Percentiles rank a stretch among this genome's conserved stretches.
Conservation (phyloP, 2,329 filamentous ascomycete genomes). For the Sarocladium brachiariae region DNA sequence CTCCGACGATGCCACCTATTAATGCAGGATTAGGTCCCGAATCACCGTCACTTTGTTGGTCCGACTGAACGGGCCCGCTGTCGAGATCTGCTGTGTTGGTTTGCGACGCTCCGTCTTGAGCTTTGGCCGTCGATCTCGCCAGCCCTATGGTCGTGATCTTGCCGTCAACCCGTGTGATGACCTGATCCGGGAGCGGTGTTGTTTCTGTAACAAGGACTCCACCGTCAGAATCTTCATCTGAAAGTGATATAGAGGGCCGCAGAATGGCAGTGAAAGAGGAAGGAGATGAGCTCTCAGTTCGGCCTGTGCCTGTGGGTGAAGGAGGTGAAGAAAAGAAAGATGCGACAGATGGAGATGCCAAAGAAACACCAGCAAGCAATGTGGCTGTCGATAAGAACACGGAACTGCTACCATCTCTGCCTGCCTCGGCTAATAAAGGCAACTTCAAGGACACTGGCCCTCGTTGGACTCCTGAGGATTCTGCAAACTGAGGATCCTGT, state of each 20-base stretch:
- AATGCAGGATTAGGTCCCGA: constrained; percentile 17
- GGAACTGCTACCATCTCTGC: background rate
- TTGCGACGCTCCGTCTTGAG: background rate
- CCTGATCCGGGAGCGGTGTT: constrained; percentile 13
- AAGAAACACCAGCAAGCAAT: constrained; percentile 1
- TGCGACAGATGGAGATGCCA: constrained; percentile 2
- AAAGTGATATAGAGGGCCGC: constrained; percentile 2
- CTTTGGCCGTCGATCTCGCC: background rate
- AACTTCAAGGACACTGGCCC: constrained; percentile 7
- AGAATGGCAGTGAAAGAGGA: constrained; percentile 7
- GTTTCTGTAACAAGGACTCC: constrained; percentile 7
- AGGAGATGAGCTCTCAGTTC: background rate
- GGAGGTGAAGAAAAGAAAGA: constrained; percentile 8
- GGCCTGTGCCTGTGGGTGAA: constrained; percentile 6
- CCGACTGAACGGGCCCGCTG: background rate
- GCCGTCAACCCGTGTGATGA: constrained; percentile 9
- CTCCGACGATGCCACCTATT: constrained; percentile 40
- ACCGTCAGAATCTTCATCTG: constrained; percentile 8
- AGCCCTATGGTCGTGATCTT: constrained; percentile 11
- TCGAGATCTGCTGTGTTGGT: constrained; percentile 3
- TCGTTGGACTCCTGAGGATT: background rate
- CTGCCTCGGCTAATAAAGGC: constrained; percentile 2
- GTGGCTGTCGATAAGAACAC: constrained; percentile 5
- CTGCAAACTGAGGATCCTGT: background rate
- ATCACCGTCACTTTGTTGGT: background rate